Base-by-base conservation (phyloP, 306 rosid genomes). In the Lathyrus sativus region DNA sequence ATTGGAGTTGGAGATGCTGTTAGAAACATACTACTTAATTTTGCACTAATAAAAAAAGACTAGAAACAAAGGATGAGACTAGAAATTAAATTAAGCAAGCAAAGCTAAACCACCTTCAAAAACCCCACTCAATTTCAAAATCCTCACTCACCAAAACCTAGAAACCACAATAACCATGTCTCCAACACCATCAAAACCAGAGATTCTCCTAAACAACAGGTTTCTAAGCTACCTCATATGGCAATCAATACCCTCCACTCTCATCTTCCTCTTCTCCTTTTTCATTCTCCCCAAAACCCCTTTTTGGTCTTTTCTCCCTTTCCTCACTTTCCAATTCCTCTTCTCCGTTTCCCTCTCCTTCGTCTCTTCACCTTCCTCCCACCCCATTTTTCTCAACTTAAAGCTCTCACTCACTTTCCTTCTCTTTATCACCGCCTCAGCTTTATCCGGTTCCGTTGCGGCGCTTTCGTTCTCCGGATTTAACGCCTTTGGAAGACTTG, bases 231-330 rank as follows among this genome's bases (percentile, higher is more conserved):
- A 78, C 65, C 74, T 93, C 18, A 81, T 93, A 62, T 93, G 99
- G 99, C 99, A 93, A 67, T 90, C 85, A 48, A 90, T 93, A 50
- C 89, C 96, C 64, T 90, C 99, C 44, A 45, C 91, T 15, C 11
- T 81, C 72, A 59, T 90, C 39, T 91, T 73, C 70, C 3, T 87
- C 74, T 13, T 89, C 59, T 78, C 85, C 67, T 41, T 83, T 12
- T 65, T 78, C 17, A 9, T 51, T 39, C 44, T 46, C 44, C 64
- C 69, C 0, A 3, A 33, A 18, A 18, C 64, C 44, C 77, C 84
- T 7, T 65, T 82, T 6, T 58, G 49, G 63, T 19, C 38, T 17
- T 22, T 89, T 28, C 68, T 75, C 48, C 74, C 84, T 10, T 82
- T 88, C 78, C 22, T 90, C 68, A 48, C 79, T 14, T 90, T 91